Evolutionary conservation across 768 basidiomycete species (phyloP).

Genomic region (Rhizopogon roseolus): DNA sequence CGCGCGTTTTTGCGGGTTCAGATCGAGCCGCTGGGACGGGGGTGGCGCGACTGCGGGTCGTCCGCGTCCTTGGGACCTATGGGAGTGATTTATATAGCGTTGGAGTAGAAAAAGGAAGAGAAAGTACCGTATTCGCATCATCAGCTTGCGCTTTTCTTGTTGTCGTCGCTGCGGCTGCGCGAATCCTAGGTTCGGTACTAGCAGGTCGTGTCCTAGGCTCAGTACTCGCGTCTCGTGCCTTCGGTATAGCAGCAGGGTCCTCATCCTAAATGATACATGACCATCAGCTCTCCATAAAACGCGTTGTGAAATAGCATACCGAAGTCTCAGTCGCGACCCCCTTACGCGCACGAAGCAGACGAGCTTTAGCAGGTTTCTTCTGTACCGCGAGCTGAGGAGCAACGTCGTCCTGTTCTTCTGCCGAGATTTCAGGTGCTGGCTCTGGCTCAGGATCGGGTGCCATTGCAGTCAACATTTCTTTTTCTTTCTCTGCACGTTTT

Average conservation of each 20-base stretch:
- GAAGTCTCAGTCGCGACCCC: background rate
- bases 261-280: background rate
- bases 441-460: background rate
- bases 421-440: background rate
- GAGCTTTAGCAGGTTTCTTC: background rate
- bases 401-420: background rate
- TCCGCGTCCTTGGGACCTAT: background rate
- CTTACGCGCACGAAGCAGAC: background rate
- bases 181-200: background rate
- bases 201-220: background rate
- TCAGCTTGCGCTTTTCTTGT: background rate
- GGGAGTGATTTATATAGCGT: background rate
- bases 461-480: background rate
- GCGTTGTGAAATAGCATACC: background rate
- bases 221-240: background rate
- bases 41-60: background rate
- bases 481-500: constrained; percentile 2
- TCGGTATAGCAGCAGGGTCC: constrained; percentile 1
- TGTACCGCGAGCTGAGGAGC: background rate
- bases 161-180: background rate
- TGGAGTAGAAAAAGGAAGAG: too few species aligned
- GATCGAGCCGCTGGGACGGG: background rate
- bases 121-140: background rate
- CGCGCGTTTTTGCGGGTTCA: background rate
- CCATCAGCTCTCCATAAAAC: background rate